Evolutionary conservation across 1,139 yeast species (phyloP), one percentile per base, ranked within the genome.

Genomic region (Protomyces macrosporus): DNA sequence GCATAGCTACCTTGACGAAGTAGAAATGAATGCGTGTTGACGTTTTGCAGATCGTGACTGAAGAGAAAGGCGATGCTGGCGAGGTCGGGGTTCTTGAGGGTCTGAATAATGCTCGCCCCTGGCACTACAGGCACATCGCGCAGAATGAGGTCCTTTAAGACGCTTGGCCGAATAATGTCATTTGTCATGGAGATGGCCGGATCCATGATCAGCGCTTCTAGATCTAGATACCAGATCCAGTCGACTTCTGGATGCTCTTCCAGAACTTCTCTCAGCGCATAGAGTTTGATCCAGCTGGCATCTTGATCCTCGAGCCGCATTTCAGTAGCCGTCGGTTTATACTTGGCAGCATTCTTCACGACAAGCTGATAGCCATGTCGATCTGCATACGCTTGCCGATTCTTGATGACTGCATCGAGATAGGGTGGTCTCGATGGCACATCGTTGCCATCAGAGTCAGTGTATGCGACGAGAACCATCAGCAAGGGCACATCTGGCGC

Each of bases 141-240:
- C 67, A 84, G 73, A 77, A 87, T 80, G 50, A 84, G 79, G 45
- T 84, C 81, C 45, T 81, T 82, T 67, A 90, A 77, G 3, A 82
- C 79, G 23, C 79, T 81, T 6, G 85, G 81, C 34, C 80, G 78
- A 65, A 89, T 75, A 60, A 90, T 72, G 68, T 85, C 82, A 42
- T 83, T 78, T 45, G 81, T 76, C 52, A 90, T 71, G 67, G 86
- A 82, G 48, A 84, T 77, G 60, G 82, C 81, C 66, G 82, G 76
- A 65, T 88, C 82, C 88, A 86, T 85, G 65, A 90, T 83, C 63
- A 88, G 74, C 0, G 89, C 82, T 70, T 85, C 68, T 54, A 87
- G 83, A 72, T 88, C 96, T 56, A 90, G 72, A 71, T 84, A 90
- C 90, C 96, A 87, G 70, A 89, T 86, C 80, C 89, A 87, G 71